These are phyloP conservation scores for Oxytropis ochrocephala DNA, from an alignment of 306 rosid genomes.

Conservation along the genomic window DNA sequence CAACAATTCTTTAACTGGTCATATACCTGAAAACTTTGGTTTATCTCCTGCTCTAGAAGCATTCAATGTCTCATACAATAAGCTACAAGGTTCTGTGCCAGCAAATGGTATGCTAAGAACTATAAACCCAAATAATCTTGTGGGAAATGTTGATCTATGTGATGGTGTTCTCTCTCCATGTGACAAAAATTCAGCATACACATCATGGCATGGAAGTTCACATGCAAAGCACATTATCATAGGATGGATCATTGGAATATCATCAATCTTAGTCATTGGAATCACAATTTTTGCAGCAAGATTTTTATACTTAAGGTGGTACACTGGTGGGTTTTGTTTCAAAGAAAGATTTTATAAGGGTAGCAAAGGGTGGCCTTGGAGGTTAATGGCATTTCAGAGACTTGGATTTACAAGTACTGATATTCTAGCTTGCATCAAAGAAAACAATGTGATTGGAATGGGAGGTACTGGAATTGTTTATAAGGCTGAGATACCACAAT, in stretches of 20 bases:
- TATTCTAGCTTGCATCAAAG: conserved; percentile 80
- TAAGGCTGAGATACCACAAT: conserved; percentile 76
- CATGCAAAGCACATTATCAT: conserved; percentile 49
- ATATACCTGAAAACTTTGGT: conserved; percentile 77
- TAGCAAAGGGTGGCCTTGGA: conserved; percentile 93
- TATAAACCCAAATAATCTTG: conserved; percentile 71
- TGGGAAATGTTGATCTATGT: conserved; percentile 72
- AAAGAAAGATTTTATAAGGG: conserved; percentile 55
- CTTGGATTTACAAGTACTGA: conserved; percentile 68
- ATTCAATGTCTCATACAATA: conserved; percentile 74
- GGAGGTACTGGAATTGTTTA: conserved; percentile 88
- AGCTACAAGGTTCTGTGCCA: conserved; percentile 80
- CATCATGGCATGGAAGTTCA: conserved; percentile 34
- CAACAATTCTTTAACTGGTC: conserved; percentile 83
- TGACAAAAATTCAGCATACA: conserved; percentile 30
- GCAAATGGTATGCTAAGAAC: conserved; percentile 70
- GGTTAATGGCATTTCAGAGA: conserved; percentile 88
- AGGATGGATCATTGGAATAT: conserved; percentile 69
- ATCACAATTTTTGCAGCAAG: conserved; percentile 45
- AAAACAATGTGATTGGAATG: conserved; percentile 82
- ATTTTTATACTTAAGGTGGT: conserved; percentile 59
- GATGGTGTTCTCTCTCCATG: conserved; percentile 77
- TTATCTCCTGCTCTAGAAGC: conserved; percentile 85
- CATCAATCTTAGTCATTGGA: conserved; percentile 43
- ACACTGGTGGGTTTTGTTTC: conserved; percentile 62